Evolutionary conservation across 2,329 filamentous ascomycete species (phyloP).

Genomic region (Pseudohalonectria lignicola): DNA sequence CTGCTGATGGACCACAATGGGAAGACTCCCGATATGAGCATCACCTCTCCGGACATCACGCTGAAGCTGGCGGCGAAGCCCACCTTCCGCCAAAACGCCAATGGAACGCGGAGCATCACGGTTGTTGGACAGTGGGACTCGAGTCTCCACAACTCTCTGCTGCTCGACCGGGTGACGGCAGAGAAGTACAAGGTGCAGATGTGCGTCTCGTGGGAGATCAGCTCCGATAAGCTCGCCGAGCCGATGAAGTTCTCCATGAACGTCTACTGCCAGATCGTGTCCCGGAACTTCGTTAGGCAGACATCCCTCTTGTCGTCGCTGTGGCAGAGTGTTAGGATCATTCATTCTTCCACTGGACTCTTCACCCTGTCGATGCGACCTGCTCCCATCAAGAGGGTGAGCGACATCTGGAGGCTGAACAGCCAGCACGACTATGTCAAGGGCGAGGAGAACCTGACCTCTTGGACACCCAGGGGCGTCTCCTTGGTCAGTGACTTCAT

Average conservation of each 20-base stretch:
- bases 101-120: slow-evolving; percentile 80
- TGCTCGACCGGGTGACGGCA: slow-evolving; percentile 87
- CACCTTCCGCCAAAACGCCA: slow-evolving; percentile 71
- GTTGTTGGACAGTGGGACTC: slow-evolving; percentile 96
- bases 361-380: slow-evolving; percentile 83
- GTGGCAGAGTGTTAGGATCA: slow-evolving; percentile 75
- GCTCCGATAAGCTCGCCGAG: slow-evolving; percentile 71
- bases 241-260: slow-evolving; percentile 81
- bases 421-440: slow-evolving; percentile 94
- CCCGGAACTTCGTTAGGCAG: slow-evolving; percentile 73
- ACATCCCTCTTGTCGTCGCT: slow-evolving; percentile 79
- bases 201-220: slow-evolving; percentile 75
- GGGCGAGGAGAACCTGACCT: slow-evolving; percentile 75
- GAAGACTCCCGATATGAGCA: slow-evolving; percentile 70
- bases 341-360: slow-evolving; percentile 76
- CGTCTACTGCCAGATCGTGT: slow-evolving; percentile 71
- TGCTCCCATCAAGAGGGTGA: slow-evolving; percentile 79
- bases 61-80: slow-evolving; percentile 71
- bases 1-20: slow-evolving; percentile 76
- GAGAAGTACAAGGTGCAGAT: slow-evolving; percentile 89
- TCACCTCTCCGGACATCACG: slow-evolving; percentile 60
- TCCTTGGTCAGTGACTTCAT: slow-evolving; percentile 87
- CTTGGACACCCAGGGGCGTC: slow-evolving; percentile 83
- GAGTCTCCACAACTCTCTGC: slow-evolving; percentile 78
- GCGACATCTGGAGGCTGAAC: slow-evolving; percentile 93